phyloP scores from a whole-genome alignment of 495 filamentous ascomycete species.

The Penicilliopsis zonata region DNA sequence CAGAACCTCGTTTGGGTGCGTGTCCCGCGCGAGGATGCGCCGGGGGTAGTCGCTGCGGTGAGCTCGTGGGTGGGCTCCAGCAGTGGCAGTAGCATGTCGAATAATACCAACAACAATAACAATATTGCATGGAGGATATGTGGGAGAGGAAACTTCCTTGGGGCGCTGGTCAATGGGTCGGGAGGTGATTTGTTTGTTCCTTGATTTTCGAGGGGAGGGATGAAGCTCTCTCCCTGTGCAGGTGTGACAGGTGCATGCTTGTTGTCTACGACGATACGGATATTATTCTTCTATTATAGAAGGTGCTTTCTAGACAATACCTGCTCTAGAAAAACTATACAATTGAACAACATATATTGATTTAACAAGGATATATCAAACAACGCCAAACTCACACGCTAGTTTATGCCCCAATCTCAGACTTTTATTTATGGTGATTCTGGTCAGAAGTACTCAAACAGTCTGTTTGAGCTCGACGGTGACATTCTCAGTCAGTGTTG shows the following conservation, averaged over 20 bases:
- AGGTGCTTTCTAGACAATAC: too few species aligned
- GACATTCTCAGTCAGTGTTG: conserved; percentile 11
- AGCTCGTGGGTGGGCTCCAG: conserved; percentile 45
- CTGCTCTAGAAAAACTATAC: too few species aligned
- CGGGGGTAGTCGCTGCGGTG: conserved; percentile 53
- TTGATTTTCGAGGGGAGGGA: too few species aligned
- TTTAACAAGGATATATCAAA: too few species aligned
- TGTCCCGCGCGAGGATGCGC: conserved; percentile 55
- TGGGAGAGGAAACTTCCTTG: conserved; percentile 43
- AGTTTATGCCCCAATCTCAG: too few species aligned
- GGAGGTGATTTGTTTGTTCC: conserved; percentile 33
- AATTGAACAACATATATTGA: too few species aligned
- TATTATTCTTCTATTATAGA: too few species aligned
- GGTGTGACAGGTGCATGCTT: too few species aligned
- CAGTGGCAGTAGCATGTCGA: conserved; percentile 21
- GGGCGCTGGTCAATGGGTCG: conserved; percentile 27
- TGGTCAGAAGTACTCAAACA: conserved; percentile 7
- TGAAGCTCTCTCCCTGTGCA: too few species aligned
- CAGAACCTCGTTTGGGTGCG: conserved; percentile 55
- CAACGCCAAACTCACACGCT: too few species aligned
- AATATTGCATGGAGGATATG: conserved; percentile 44
- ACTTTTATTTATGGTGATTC: conserved; percentile 1
- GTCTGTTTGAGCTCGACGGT: conserved; percentile 11
- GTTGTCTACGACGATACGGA: too few species aligned
- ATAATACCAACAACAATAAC: conserved; percentile 13